Conservation (phyloP, 495 filamentous ascomycete genomes). For the Cudoniella acicularis region DNA sequence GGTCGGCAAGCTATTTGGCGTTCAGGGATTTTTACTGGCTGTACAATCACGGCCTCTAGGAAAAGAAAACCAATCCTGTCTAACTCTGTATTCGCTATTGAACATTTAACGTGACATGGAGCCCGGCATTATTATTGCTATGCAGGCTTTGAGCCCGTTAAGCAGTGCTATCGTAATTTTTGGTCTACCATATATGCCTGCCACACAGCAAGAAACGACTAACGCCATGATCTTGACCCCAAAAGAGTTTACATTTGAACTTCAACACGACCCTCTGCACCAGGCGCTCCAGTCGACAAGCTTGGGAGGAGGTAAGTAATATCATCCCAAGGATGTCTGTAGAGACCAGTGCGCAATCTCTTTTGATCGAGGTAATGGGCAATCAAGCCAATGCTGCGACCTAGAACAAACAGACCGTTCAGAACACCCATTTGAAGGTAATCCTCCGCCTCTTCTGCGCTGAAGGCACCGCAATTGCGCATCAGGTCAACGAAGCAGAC, state of each 20-base stretch:
- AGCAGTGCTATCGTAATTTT: conserved; percentile 18
- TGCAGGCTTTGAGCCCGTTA: conserved; percentile 5
- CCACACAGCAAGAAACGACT: conserved; percentile 15
- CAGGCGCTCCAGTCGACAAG: conserved; percentile 65
- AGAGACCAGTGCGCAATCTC: conserved; percentile 93
- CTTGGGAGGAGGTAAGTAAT: conserved; percentile 94
- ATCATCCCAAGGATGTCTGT: conserved; percentile 98
- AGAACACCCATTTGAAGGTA: conserved; percentile 93
- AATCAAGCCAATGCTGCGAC: conserved; percentile 95
- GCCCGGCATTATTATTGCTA: neutral
- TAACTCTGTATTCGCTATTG: neutral
- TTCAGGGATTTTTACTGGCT: neutral
- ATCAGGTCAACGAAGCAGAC: conserved; percentile 98
- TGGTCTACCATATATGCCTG: conserved; percentile 13
- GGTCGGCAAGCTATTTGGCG: neutral
- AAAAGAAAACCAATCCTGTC: neutral
- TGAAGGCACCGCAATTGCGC: conserved; percentile 97
- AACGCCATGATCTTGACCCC: conserved; percentile 2
- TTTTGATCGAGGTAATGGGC: conserved; percentile 99
- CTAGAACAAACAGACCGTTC: conserved; percentile 98
- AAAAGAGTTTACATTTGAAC: conserved; percentile 53
- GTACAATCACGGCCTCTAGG: neutral
- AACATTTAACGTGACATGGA: neutral
- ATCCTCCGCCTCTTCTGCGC: conserved; percentile 74
- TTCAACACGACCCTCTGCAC: conserved; percentile 86